These are phyloP conservation scores for Cladosporium sp. DNA, from an alignment of 2,329 filamentous ascomycete species.

Conservation along the genomic window DNA sequence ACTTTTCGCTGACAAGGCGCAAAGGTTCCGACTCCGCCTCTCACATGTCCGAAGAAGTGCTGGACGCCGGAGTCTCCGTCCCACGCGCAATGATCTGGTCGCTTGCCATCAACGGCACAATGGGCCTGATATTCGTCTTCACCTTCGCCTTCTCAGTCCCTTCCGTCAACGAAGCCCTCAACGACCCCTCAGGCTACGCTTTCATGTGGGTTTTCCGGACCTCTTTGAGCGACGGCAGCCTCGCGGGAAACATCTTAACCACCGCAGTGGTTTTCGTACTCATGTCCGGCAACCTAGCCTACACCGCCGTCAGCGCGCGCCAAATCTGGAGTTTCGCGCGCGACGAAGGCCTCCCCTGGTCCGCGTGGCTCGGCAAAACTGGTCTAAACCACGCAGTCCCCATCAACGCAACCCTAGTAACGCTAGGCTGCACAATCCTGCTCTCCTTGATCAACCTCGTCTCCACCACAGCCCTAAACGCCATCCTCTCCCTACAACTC, in stretches of 20 bases:
- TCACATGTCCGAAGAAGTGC: conserved; percentile 32
- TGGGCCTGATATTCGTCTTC: conserved; percentile 35
- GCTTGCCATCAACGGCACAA: conserved; percentile 33
- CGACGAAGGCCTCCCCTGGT: conserved; percentile 32
- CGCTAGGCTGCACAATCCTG: conserved; percentile 27
- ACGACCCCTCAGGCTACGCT: conserved; percentile 22
- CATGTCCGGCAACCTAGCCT: conserved; percentile 33
- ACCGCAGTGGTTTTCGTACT: conserved; percentile 27
- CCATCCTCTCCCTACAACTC: conserved; percentile 37
- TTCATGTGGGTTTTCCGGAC: conserved; percentile 19
- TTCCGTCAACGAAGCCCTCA: conserved; percentile 29
- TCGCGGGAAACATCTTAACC: conserved; percentile 23
- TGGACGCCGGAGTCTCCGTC: conserved; percentile 39
- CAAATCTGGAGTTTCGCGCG: conserved; percentile 34
- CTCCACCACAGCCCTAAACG: conserved; percentile 36
- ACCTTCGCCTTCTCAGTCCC: conserved; percentile 28
- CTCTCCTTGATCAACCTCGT: conserved; percentile 41
- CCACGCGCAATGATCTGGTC: conserved; percentile 41
- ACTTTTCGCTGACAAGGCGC: not conserved
- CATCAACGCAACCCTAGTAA: conserved; percentile 29
- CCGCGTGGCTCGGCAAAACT: conserved; percentile 28
- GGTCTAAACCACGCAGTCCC: conserved; percentile 27
- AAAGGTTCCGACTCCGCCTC: conserved; percentile 37
- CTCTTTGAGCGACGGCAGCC: conserved; percentile 18
- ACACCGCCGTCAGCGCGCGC: conserved; percentile 29